Conservation (phyloP, 345 rosid genomes). For the Viola odorata region DNA sequence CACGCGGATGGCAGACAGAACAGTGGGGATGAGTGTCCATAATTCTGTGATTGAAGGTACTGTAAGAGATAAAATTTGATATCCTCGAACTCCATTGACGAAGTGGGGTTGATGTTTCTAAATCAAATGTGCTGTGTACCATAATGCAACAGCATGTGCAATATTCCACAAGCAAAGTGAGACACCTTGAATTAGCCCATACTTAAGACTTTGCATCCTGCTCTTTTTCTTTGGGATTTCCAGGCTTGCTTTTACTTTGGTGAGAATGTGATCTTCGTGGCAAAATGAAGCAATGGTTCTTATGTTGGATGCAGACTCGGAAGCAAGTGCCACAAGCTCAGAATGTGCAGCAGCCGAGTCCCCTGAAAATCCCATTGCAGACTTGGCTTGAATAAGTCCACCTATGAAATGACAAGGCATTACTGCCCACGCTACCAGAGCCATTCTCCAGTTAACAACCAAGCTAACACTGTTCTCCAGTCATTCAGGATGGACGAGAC, state of each 20-base stretch:
- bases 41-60: constrained; percentile 68
- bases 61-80: constrained; percentile 67
- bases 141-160: constrained; percentile 63
- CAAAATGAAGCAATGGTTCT: constrained; percentile 60
- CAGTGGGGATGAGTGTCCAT: constrained; percentile 57
- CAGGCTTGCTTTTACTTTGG: constrained; percentile 32
- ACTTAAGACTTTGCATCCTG: constrained; percentile 42
- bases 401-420: constrained; percentile 83
- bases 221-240: constrained; percentile 33
- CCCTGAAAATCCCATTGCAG: constrained; percentile 57
- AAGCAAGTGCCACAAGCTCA: constrained; percentile 42
- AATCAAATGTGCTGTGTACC: constrained; percentile 50
- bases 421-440: constrained; percentile 66
- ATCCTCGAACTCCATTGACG: constrained; percentile 41
- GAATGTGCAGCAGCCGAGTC: constrained; percentile 45
- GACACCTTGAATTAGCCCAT: constrained; percentile 53
- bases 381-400: constrained; percentile 60
- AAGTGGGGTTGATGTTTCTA: constrained; percentile 36
- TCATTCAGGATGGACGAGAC: constrained; percentile 59
- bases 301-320: constrained; percentile 52
- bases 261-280: constrained; percentile 49
- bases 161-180: constrained; percentile 67
- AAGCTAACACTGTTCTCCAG: constrained; percentile 55
- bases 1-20: constrained; percentile 44
- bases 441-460: constrained; percentile 56